Base-by-base conservation (phyloP, 2,329 filamentous ascomycete genomes). In the Epichloe glyceriae region DNA sequence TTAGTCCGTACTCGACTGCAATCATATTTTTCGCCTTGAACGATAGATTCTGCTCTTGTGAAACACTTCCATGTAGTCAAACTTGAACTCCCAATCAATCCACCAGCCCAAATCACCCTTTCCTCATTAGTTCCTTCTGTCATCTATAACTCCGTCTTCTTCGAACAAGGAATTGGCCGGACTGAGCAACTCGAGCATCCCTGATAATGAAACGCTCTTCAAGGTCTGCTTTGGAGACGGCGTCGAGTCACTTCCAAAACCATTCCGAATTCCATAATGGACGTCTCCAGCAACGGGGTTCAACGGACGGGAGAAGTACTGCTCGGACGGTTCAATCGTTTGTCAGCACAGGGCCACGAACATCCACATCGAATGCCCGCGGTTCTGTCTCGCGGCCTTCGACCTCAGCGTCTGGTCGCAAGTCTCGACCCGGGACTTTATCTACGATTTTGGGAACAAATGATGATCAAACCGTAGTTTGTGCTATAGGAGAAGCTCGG, bases 401-500 rank as follows among this genome's bases (percentile, higher is more conserved):
- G 17, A 70, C 65, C n/a, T 72, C 70, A 6, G 58, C 67, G 1
- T 71, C 71, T 3, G 70, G 72, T 8, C 69, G 72, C 40, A 73
- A 67, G 48, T 75, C 74, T 33, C 68, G 69, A 5, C 62, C 66
- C 2, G 60, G 65, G 55, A 53, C 67, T 2, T 54, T 60, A 1
- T 66, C 67, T 0, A 67, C 67, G 5, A 58, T 71, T 7, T 57
- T 75, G 6, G 73, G 74, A 46, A 66, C 68, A 7, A 70, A 67
- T 12, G 77, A 79, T 34, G 64, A 68, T 22, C 83, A 91, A 59
- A 80, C 85, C 54, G 80, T 95, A 50, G 73, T 96, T n/a, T 97
- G 91, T 65, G 90, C 91, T 4, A 69, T 96, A 46, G 87, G 82
- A 59, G 89, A 96, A 64, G 88, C 87, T 42, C 84, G 90, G n/a